phyloP scores from a whole-genome alignment of 768 basidiomycete species.

The Dictyophora rubrovolvata region DNA sequence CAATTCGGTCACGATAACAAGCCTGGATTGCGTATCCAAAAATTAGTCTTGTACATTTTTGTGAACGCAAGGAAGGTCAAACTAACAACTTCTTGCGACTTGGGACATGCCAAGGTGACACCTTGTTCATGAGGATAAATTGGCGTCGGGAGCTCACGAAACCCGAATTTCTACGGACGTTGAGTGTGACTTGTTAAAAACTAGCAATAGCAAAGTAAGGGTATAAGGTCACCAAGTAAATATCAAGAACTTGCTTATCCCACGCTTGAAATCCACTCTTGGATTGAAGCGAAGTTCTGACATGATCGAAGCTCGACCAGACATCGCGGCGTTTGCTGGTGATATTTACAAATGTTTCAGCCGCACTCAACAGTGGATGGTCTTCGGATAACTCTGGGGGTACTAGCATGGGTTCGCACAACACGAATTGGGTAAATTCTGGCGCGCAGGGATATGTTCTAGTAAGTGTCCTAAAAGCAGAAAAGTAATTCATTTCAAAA shows the following conservation, averaged over 20 bases:
- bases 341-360: background rate
- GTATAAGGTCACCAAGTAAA: constrained; percentile 30
- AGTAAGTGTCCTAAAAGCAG: constrained; percentile 38
- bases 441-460: constrained; percentile 36
- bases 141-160: constrained; percentile 24
- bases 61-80: constrained; percentile 9
- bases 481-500: background rate
- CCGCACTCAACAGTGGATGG: constrained; percentile 24
- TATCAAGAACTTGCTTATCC: constrained; percentile 42
- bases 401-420: constrained; percentile 58
- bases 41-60: background rate
- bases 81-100: constrained; percentile 52
- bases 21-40: constrained; percentile 26
- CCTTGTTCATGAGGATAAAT: constrained; percentile 31
- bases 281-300: constrained; percentile 28
- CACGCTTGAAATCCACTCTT: constrained; percentile 37
- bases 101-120: constrained; percentile 47
- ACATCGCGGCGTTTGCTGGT: constrained; percentile 39
- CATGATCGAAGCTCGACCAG: constrained; percentile 43
- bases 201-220: background rate
- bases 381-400: constrained; percentile 25
- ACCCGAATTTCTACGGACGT: constrained; percentile 34
- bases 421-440: constrained; percentile 40
- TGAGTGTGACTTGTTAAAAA: background rate
- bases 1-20: constrained; percentile 30